phyloP scores from a whole-genome alignment of 2,329 filamentous ascomycete genomes.

The Penicillium sp. region DNA sequence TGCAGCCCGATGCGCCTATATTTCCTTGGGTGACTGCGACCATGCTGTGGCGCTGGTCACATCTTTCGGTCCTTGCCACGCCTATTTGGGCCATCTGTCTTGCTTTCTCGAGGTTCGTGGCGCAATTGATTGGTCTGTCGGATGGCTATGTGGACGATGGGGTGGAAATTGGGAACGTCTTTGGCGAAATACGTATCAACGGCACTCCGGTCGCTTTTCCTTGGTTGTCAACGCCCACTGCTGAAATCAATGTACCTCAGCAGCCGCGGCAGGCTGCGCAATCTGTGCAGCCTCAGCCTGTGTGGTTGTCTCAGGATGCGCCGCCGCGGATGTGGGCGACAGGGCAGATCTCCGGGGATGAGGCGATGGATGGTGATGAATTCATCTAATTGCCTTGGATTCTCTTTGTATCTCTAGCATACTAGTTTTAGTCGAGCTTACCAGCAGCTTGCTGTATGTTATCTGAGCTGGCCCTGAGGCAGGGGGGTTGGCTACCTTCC shows the following conservation, averaged over 20 bases:
- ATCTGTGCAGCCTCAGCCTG: conserved; percentile 1
- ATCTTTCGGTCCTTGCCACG: conserved; percentile 31
- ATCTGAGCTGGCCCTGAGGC: not conserved
- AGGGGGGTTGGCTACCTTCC: not conserved
- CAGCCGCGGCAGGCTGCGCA: conserved; percentile 9
- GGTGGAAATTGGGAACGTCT: conserved; percentile 22
- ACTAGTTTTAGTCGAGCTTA: not conserved
- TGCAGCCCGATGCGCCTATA: conserved; percentile 50
- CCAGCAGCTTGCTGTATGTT: not conserved
- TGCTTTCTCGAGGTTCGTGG: conserved; percentile 30
- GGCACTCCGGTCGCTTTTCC: conserved; percentile 27
- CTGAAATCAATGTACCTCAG: conserved; percentile 12
- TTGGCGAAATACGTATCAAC: conserved; percentile 32
- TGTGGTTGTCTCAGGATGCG: conserved; percentile 17
- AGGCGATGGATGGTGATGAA: conserved; percentile 35
- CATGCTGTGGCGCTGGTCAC: conserved; percentile 49
- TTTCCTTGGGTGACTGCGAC: conserved; percentile 57
- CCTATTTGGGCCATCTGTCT: conserved; percentile 33
- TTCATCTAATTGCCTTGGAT: conserved; percentile 18
- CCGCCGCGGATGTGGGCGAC: conserved; percentile 12
- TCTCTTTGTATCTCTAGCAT: not conserved
- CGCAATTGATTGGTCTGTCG: conserved; percentile 40
- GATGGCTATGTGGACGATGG: conserved; percentile 43
- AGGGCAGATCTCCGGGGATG: conserved; percentile 17
- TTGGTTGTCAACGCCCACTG: conserved; percentile 17